Base-by-base conservation (phyloP, 805 yeast genomes). In the Yamadazyma phyllophila region DNA sequence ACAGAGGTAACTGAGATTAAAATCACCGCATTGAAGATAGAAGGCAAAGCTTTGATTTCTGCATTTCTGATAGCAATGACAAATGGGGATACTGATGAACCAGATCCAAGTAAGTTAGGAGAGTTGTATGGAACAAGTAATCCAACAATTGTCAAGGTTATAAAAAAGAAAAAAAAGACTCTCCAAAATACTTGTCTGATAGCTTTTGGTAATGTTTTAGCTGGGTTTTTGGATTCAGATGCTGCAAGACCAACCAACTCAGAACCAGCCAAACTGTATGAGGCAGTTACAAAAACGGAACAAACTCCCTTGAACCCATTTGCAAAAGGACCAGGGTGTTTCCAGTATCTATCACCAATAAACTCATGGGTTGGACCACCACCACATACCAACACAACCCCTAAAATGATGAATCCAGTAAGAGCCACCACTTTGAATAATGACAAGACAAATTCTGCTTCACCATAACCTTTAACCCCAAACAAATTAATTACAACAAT, bases 1-100 rank as follows among this genome's bases (percentile, higher is more conserved):
- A 85, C 91, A 7, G 90, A 84, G 45, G 83, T 64, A 24, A 85
- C 88, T 3, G 91, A 82, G 47, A 85, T 63, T 67, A 85, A 69
- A 53, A 85, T 83, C 36, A 85, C 88, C 15, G 81, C 88, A 60
- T 85, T 85, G 71, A 85, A 83, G 50, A 85, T 78, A 43, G 83
- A 80, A 42, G 91, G 91, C 40, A 84, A 73, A 35, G 80, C 85
- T 40, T 67, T 68, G 52, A 85, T 80, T 54, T 85, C 83, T 26
- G 80, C 85, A 44, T 74, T 67, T 26, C 74, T 68, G 46, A 84
- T 78, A 34, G 91, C 89, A 63, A 85, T 75, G 53, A 85, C 91
- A 59, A 84, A 85, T 20, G 92, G 92, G 13, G 91, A 85, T 26
- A 88, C 83, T 26, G 82, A 65, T 35, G 80, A 76, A 17, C 66